Evolutionary conservation across 192 early-diverging fungal genomes (phyloP).

Genomic region (Neocallimastix lanati): DNA sequence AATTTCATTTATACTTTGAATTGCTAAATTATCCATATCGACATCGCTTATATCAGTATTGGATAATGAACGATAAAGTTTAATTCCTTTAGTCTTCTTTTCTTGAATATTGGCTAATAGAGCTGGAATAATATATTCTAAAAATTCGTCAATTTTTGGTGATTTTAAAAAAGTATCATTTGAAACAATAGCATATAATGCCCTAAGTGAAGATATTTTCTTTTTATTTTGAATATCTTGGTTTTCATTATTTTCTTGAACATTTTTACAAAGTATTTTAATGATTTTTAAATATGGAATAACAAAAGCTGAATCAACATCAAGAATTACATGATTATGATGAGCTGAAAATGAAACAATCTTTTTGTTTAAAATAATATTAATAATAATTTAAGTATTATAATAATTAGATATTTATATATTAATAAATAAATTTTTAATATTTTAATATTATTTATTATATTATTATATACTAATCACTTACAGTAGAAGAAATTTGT

Average conservation of each 20-base stretch:
- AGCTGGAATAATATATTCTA: constrained; percentile 12
- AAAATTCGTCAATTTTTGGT: constrained; percentile 6
- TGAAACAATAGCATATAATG: constrained; percentile 11
- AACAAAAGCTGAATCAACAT: background rate
- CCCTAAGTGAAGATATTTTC: constrained; percentile 16
- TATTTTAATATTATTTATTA: no score
- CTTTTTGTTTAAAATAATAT: no score
- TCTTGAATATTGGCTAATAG: constrained; percentile 14
- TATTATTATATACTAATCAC: no score
- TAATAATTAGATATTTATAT: no score
- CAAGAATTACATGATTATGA: background rate
- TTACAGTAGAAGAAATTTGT: constrained; percentile 38
- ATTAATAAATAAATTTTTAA: no score
- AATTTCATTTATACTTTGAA: background rate
- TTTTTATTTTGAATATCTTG: constrained; percentile 2
- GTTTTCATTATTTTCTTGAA: constrained; percentile 15
- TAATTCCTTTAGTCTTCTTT: background rate
- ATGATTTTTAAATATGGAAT: constrained; percentile 2
- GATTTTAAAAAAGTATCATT: constrained; percentile 10
- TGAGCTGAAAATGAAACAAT: background rate
- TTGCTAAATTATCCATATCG: background rate
- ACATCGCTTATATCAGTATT: background rate
- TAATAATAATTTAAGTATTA: no score
- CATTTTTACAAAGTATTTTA: constrained; percentile 3
- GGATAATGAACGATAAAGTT: background rate